Conservation (phyloP, 116 monocot species). For the Papilionanthe hybrid region DNA sequence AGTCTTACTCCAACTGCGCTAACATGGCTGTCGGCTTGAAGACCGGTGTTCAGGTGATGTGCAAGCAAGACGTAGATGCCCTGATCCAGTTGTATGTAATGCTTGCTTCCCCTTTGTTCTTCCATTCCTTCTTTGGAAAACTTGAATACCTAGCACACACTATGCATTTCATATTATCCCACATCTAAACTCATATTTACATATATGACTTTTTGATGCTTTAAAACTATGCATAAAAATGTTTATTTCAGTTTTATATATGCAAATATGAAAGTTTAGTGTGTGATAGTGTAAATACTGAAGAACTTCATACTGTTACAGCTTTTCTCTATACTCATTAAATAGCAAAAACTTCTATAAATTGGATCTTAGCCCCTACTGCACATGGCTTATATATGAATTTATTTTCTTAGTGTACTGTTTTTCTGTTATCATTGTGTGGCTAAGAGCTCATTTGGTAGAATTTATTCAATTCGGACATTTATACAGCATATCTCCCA, state of each 20-base stretch:
- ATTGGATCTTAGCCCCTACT: slow-evolving; percentile 9
- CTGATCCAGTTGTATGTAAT: slow-evolving; percentile 87
- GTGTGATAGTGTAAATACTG: no score
- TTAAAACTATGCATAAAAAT: no score
- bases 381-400: neutral
- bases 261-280: no score
- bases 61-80: slow-evolving; percentile 98
- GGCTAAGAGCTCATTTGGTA: neutral
- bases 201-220: no score
- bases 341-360: neutral
- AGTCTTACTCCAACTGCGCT: slow-evolving; percentile 69
- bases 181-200: no score
- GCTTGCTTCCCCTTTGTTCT: slow-evolving; percentile 8
- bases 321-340: neutral
- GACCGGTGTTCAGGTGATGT: slow-evolving; percentile 97
- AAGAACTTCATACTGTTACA: neutral
- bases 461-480: neutral
- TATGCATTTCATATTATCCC: no score
- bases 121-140: slow-evolving; percentile 3
- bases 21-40: slow-evolving; percentile 81
- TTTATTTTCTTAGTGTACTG: neutral
- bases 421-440: neutral
- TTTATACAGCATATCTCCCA: no score
- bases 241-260: no score
- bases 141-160: no score